Percentiles rank a stretch among this genome's conserved stretches.
Evolutionary conservation across 2,329 filamentous ascomycete genomes (phyloP).

Genomic region (Delphinella strobiligena): DNA sequence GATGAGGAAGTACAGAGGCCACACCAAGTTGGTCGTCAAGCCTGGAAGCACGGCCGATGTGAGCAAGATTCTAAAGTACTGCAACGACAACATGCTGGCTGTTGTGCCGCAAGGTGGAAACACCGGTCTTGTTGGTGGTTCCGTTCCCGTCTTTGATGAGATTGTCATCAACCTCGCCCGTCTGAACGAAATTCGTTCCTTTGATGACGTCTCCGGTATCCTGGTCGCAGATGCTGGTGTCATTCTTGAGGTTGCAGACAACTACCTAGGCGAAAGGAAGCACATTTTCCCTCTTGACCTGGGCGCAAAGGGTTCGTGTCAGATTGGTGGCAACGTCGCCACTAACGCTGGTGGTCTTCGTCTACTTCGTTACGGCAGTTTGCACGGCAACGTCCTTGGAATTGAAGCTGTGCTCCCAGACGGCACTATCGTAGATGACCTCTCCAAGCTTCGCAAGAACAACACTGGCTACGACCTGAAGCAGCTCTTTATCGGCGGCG

Average conservation of each 20-base stretch:
- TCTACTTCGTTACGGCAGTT: constrained; percentile 79
- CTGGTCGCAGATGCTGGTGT: constrained; percentile 84
- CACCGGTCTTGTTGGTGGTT: constrained; percentile 88
- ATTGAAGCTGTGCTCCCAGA: constrained; percentile 89
- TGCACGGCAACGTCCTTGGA: constrained; percentile 86
- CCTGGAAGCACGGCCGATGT: constrained; percentile 77
- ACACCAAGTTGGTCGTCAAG: constrained; percentile 76
- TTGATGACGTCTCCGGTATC: constrained; percentile 85
- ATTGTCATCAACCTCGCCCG: constrained; percentile 83
- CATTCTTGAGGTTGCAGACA: constrained; percentile 80
- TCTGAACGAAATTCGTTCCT: constrained; percentile 84
- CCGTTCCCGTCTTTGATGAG: constrained; percentile 95
- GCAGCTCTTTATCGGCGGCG: constrained; percentile 89
- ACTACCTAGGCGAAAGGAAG: constrained; percentile 67
- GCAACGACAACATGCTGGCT: constrained; percentile 82
- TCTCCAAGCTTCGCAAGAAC: constrained; percentile 85
- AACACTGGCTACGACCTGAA: constrained; percentile 98
- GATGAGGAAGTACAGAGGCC: constrained; percentile 97
- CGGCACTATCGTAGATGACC: constrained; percentile 81
- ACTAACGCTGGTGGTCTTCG: constrained; percentile 91
- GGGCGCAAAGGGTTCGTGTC: constrained; percentile 95
- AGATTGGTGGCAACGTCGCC: constrained; percentile 89
- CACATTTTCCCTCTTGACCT: constrained; percentile 94
- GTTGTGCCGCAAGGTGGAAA: constrained; percentile 97
- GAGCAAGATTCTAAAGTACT: constrained; percentile 83